Evolutionary conservation across 192 early-diverging fungal species (phyloP), one percentile per base, ranked within the genome.

Genomic region (Obelidium mucronatum): DNA sequence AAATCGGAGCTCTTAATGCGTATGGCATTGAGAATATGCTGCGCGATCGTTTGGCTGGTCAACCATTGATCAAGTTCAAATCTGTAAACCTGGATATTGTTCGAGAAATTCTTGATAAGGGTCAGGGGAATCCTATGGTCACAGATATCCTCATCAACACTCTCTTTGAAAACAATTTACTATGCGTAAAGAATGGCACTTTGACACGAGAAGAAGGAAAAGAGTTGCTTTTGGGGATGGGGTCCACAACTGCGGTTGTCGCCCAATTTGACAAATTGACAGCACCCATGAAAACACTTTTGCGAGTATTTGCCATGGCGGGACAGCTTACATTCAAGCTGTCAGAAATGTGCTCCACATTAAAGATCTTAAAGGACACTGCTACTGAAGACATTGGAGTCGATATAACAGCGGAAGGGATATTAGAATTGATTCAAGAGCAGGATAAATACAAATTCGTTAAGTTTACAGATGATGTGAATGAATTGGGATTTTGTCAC

Each of bases 321-420:
- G 70, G 70, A 6, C 70, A 72, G 37, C n/a, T 55, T n/a, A n/a
- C n/a, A n/a, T 72, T 72, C 59, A 72, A 72, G 15, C n/a, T 72
- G 22, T 26, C 58, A 24, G 70, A 72, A 24, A 40, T 72, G 6
- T 39, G n/a, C n/a, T 35, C 24, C 8, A 36, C 24, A 2, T 13
- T 72, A 31, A 13, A 24, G 8, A 15, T 26, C 6, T 26, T 53
- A 26, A 15, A 56, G 1, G 22, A 19, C 1, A 42, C 40, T 13
- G 44, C 8, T 19, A 33, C 42, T 33, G 28, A 40, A 15, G 22
- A 35, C 15, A 26, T 26, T 2, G 24, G n/a, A 15, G 44, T 48
- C 44, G 19, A 0, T 48, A 48, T 48, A 6, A 48, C 44, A 15
- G 8, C 11, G 8, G 44, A 48, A 0, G 44, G 11, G 19, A 48